Base-by-base conservation (phyloP, 345 rosid species). In the Acer negundo region DNA sequence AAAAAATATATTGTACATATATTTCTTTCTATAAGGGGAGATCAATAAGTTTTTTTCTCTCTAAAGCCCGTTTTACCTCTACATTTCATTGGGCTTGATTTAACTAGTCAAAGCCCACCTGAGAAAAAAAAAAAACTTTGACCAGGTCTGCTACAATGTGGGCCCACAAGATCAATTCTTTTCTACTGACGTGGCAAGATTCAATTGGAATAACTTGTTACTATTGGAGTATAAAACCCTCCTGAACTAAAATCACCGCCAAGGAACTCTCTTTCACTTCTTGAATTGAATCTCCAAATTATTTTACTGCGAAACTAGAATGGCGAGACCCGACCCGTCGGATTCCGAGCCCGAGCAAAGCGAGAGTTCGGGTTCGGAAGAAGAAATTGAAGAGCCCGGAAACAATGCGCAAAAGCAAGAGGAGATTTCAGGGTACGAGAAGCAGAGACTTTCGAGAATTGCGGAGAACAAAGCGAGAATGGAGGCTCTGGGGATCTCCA, bases 381-480 rank as follows among this genome's bases (percentile, higher is more conserved):
- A 79, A 44, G 86, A 78, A 16, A 85, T 65, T 7, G 81, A 70
- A n/a, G 26, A 68, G 61, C 55, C 72, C 17, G 55, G 11, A 5
- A 9, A 69, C 61, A 66, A 67, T 10, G 67, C 28, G 11, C 40
- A 66, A 35, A 67, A 67, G 67, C 80, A 76, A 23, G 79, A 80
- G 70, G 84, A 63, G 12, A 82, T 84, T 3, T 80, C 92, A 53
- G 91, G 86, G 65, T 89, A 91, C 66, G 97, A 93, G 89, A 88
- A 87, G 76, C 89, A 80, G 89, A 88, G 97, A 76, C 76, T 91
- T 1, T 69, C 86, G 26, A 94, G 94, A 83, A 95, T 93, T 65
- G 92, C 92, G 13, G 94, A 88, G 89, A 92, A 95, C 86, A 85
- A 79, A 80, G 92, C 91, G 26, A 86, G 91, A 78, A 87, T 93